Base-by-base conservation (phyloP, 2,329 filamentous ascomycete species). In the Aureobasidium pullulans region DNA sequence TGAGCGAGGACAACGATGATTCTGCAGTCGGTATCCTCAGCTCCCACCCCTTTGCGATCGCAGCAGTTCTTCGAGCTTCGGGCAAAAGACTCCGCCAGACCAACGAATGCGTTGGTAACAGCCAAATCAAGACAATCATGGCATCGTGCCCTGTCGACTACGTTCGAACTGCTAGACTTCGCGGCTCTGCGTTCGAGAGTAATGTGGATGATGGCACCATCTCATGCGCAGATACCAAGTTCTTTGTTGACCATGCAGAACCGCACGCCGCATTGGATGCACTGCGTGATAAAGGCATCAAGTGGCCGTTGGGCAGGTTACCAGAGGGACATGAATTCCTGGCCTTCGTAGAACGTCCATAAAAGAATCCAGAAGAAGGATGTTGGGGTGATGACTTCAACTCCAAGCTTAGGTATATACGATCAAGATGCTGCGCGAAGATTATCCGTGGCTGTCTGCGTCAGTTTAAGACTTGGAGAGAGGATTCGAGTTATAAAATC, bases 341-440 rank as follows among this genome's bases (percentile, higher is more conserved):
- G 10, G 37, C 13, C 29, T 37, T 59, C 11, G 28, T 59, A 39
- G 6, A 57, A 39, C 28, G 37, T 23, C 15, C 23, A 52, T 40
- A 28, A 10, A 16, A 19, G 6, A n/a, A 4, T 4, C 11, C 32
- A 11, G n/a, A 16, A 10, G 37, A 31, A 4, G 19, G 8, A 31
- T 6, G 36, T 9, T 42, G 28, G 11, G 4, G 16, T 28, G 23
- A 3, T 6, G 16, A 11, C n/a, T 44, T 6, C 42, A 23, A 44
- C 7, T 34, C 23, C 23, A 23, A 32, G 19, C 6, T n/a, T n/a
- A 6, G 15, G 9, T 23, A 23, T 23, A 7, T 4, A 28, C 5
- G 23, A 56, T 81, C 70, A 90, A 61, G 84, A 81, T 3, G 90
- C 88, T 28, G 93, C 88, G 70, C 91, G 89, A 43, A 95, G 75